Base-by-base conservation (phyloP, 2,329 filamentous ascomycete genomes). In the Fusarium neocosmosporiellum region DNA sequence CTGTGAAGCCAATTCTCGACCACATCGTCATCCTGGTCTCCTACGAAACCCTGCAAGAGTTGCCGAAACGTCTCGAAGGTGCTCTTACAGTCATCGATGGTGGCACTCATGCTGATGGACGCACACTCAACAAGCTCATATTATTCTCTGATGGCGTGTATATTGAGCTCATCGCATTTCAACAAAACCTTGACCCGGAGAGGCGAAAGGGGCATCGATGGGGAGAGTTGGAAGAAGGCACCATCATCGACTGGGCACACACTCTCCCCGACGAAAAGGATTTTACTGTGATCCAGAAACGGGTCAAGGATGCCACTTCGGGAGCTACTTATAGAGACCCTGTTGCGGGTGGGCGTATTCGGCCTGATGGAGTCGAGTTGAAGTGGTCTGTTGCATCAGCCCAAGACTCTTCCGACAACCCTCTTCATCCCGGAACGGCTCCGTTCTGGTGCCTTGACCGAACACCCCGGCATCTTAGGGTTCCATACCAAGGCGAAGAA, bases 401-500 rank as follows among this genome's bases (percentile, higher is more conserved):
- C 5, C 43, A 73, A 16, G 29, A 39, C 0, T 11, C n/a, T 5
- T 39, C 67, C 2, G 60, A 53, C 7, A 50, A 63, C 8, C 50
- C 70, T 20, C 4, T 73, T 1, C 33, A 64, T 6, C 60, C 70
- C 3, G 71, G 71, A 5, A 73, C 58, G 10, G 67, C 48, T 0
- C 71, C 71, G 0, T 73, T 73, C 4, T 73, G 71, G 71, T 73
- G 70, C 7, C 67, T 73, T 4, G 71, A 73, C 7, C 59, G 57
- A 7, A 73, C 71, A 0, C 22, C 60, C 0, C 62, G 71, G 9
- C 60, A 68, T 1, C 11, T 73, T 0, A 34, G 71, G 8, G 70
- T 73, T 0, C 71, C 71, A 0, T 73, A 71, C 4, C 48, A 50
- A 22, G 22, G 61, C 0, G 60, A 65, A 0, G n/a, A 65, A 10